Percentiles rank a stretch among this genome's conserved stretches.
phyloP scores from a whole-genome alignment of 139 green algal genomes.

The Picochlorum costavermella region DNA sequence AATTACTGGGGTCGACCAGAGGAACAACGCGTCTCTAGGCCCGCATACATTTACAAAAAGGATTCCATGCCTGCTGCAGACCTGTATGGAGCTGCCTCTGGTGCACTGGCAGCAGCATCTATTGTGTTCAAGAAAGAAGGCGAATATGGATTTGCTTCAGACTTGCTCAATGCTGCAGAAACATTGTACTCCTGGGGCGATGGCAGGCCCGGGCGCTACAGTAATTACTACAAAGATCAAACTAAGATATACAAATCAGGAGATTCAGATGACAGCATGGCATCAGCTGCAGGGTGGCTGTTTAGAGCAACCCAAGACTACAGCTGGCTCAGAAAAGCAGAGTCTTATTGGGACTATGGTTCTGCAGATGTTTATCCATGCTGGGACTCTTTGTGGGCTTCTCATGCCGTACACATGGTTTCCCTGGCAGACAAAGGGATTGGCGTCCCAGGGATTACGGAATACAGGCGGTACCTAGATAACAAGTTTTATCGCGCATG shows the following conservation, averaged over 20 bases:
- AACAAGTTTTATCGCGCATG: constrained; percentile 9
- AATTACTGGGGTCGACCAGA: constrained; percentile 47
- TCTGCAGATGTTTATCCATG: background rate
- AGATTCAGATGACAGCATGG: constrained; percentile 46
- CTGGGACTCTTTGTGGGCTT: constrained; percentile 14
- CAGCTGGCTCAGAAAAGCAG: constrained; percentile 23
- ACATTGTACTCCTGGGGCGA: constrained; percentile 41
- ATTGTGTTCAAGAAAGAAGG: constrained; percentile 30
- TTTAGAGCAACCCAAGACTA: constrained; percentile 41
- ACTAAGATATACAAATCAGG: constrained; percentile 4
- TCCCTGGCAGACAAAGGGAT: constrained; percentile 1
- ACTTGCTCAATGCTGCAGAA: constrained; percentile 33
- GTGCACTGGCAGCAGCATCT: constrained; percentile 41
- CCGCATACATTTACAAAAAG: constrained; percentile 24
- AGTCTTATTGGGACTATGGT: background rate
- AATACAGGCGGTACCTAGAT: constrained; percentile 2
- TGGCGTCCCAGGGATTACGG: background rate
- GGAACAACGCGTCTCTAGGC: constrained; percentile 23
- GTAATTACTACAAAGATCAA: constrained; percentile 21
- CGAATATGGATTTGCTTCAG: constrained; percentile 31
- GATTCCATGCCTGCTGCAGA: constrained; percentile 42
- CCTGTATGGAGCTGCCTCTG: constrained; percentile 39
- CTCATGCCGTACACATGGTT: constrained; percentile 7
- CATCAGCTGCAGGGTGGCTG: constrained; percentile 48
- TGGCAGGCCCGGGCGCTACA: constrained; percentile 43